Conservation (phyloP, 1,284 basidiomycete genomes). For the Spongispora temasekensis region DNA sequence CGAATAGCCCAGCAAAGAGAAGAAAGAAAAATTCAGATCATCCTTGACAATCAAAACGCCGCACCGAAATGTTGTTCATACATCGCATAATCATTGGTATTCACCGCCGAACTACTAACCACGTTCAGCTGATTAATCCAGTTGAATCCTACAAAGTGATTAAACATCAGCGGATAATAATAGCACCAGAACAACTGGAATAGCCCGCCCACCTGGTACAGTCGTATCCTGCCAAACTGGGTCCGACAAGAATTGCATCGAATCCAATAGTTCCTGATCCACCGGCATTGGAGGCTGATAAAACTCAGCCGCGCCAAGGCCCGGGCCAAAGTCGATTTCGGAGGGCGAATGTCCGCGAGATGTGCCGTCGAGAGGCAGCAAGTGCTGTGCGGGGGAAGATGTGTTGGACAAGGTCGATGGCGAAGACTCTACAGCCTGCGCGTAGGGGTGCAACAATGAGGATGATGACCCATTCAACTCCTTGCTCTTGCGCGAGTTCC, state of each 20-base stretch:
- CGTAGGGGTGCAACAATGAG: constrained; percentile 12
- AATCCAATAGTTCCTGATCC: constrained; percentile 60
- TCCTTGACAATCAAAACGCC: neutral
- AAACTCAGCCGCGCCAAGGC: constrained; percentile 44
- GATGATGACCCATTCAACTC: constrained; percentile 9
- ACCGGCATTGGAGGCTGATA: constrained; percentile 51
- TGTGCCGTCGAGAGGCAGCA: constrained; percentile 1
- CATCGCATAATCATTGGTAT: constrained; percentile 32
- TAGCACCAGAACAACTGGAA: neutral
- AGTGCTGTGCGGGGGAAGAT: constrained; percentile 19
- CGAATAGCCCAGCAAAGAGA: no score
- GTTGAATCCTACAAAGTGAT: constrained; percentile 40
- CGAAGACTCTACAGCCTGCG: constrained; percentile 11
- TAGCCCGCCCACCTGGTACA: constrained; percentile 44
- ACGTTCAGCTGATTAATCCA: constrained; percentile 43
- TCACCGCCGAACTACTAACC: constrained; percentile 11
- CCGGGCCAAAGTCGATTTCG: constrained; percentile 7
- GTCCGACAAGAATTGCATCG: constrained; percentile 57
- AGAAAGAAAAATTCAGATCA: no score
- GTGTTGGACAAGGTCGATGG: constrained; percentile 16
- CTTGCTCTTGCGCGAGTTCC: constrained; percentile 16
- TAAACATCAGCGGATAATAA: neutral
- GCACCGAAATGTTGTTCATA: constrained; percentile 25
- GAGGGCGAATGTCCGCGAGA: constrained; percentile 18
- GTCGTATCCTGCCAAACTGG: constrained; percentile 54